Evolutionary conservation across 441 rosid species (phyloP).

Genomic region (Flueggea neowawraea): DNA sequence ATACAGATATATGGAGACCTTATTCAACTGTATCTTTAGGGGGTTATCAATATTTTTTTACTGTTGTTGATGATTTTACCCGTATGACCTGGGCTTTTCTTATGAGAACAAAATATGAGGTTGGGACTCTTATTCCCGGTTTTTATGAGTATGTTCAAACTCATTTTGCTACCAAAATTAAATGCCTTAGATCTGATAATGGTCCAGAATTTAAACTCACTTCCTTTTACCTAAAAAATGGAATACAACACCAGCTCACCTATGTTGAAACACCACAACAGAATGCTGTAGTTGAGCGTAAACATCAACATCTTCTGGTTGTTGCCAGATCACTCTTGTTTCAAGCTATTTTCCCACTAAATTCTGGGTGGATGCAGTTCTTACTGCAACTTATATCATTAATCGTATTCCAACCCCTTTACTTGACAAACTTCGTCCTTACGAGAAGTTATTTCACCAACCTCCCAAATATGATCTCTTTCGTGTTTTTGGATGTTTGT

Average conservation of each 20-base stretch:
- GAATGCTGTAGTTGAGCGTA: not conserved
- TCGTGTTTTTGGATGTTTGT: too few relatives aligned
- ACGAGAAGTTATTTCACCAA: not conserved
- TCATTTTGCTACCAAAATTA: not conserved
- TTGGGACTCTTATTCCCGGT: not conserved
- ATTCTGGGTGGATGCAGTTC: not conserved
- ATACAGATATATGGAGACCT: too few relatives aligned
- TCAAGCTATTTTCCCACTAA: not conserved
- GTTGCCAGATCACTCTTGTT: not conserved
- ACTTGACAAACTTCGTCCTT: not conserved
- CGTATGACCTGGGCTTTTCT: not conserved
- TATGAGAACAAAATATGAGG: not conserved
- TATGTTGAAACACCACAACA: not conserved
- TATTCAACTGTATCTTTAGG: too few relatives aligned
- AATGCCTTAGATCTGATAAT: not conserved
- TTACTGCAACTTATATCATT: not conserved
- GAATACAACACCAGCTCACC: not conserved
- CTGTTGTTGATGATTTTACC: not conserved
- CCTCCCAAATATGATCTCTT: not conserved
- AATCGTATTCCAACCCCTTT: not conserved
- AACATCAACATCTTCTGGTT: not conserved
- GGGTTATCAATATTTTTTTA: not conserved
- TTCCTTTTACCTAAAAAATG: not conserved
- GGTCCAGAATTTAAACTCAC: not conserved
- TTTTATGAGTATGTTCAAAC: not conserved